These are phyloP conservation scores for Paraglomus occultum DNA, from an alignment of 192 early-diverging fungal genomes.

Conservation along the genomic window DNA sequence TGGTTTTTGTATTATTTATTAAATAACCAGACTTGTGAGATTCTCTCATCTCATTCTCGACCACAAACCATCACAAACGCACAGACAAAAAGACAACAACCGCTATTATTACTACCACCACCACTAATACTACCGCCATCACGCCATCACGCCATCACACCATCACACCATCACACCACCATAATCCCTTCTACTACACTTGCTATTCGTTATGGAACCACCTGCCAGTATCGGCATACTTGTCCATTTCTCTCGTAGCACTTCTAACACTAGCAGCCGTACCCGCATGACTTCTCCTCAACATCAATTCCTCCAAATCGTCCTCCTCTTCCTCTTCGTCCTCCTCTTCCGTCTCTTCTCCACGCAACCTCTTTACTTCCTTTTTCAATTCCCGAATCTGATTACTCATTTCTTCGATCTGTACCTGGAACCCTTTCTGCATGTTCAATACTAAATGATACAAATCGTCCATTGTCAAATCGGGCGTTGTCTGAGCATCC, in stretches of 20 bases:
- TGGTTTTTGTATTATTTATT: no score
- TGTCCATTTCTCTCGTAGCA: conserved; percentile 17
- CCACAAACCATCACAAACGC: no score
- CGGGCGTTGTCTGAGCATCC: not conserved
- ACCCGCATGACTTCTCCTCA: not conserved
- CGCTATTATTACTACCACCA: no score
- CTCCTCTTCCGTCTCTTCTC: conserved; percentile 12
- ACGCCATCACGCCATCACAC: no score
- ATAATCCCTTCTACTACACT: no score
- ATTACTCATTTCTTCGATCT: conserved; percentile 19
- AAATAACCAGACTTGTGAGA: no score
- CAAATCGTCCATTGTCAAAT: conserved; percentile 23
- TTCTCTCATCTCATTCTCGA: no score
- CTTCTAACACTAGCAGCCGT: conserved; percentile 22
- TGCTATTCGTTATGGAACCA: conserved; percentile 22
- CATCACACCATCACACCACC: no score
- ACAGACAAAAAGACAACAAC: no score
- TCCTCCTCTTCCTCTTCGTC: not conserved
- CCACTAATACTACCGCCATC: no score
- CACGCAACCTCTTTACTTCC: conserved; percentile 16
- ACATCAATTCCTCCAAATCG: conserved; percentile 1
- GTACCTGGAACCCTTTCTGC: conserved; percentile 25
- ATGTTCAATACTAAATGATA: conserved; percentile 24
- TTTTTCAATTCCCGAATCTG: conserved; percentile 24
- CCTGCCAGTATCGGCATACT: conserved; percentile 1